Conservation (phyloP, 306 rosid genomes). For the Carpinus viminea region DNA sequence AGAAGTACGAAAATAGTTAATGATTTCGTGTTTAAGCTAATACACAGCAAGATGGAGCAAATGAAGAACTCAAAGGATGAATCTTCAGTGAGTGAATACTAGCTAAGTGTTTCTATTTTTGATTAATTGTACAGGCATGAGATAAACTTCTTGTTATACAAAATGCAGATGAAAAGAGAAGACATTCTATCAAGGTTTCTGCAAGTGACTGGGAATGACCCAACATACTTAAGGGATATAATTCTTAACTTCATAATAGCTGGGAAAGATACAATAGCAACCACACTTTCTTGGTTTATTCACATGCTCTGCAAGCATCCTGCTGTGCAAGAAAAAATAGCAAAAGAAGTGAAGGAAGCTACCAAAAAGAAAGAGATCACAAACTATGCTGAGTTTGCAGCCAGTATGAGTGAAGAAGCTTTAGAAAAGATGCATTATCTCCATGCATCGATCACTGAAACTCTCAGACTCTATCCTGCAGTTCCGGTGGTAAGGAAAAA, state of each 20-base stretch:
- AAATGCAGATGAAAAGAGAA: constrained; percentile 44
- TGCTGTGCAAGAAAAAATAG: constrained; percentile 56
- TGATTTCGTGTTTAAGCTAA: constrained; percentile 57
- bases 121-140: constrained; percentile 2
- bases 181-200: constrained; percentile 80
- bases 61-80: constrained; percentile 40
- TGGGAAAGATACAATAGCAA: constrained; percentile 75
- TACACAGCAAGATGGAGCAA: constrained; percentile 47
- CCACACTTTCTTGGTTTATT: constrained; percentile 74
- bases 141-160: constrained; percentile 10
- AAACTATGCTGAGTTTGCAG: constrained; percentile 45
- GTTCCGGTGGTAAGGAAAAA: constrained; percentile 67
- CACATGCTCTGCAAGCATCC: constrained; percentile 73
- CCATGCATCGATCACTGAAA: constrained; percentile 75
- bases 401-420: constrained; percentile 48
- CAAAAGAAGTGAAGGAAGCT: constrained; percentile 59
- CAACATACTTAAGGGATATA: constrained; percentile 57
- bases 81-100: constrained; percentile 43
- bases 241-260: constrained; percentile 67
- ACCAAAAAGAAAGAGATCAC: constrained; percentile 33
- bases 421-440: constrained; percentile 73
- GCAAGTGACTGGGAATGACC: constrained; percentile 38
- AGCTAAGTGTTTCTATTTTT: constrained; percentile 15
- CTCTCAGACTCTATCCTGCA: constrained; percentile 80
- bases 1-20: constrained; percentile 38